Conservation (phyloP, 1,139 yeast species). For the Geotrichum aggregatum region DNA sequence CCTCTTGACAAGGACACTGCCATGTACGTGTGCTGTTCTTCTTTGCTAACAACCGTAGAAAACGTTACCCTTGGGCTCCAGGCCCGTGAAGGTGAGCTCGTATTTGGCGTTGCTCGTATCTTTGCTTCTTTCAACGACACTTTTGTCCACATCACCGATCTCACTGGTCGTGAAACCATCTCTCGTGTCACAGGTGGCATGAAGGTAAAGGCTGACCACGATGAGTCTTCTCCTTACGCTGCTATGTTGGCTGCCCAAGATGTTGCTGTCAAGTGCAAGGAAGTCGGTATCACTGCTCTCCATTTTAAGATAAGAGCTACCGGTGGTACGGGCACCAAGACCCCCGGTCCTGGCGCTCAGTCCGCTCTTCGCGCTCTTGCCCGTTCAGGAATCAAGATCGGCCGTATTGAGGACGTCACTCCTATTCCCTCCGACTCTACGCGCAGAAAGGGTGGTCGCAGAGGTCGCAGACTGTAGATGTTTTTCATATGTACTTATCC, state of each 20-base stretch:
- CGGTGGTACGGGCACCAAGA: constrained; percentile 99
- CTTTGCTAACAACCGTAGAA: constrained; percentile 38
- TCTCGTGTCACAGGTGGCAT: constrained; percentile 99
- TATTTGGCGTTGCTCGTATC: constrained; percentile 99
- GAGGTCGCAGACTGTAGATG: constrained; percentile 96
- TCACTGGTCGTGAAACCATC: constrained; percentile 99
- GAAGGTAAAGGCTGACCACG: constrained; percentile 99
- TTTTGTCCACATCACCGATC: constrained; percentile 98
- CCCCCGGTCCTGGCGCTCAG: constrained; percentile 99
- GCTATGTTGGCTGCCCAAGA: constrained; percentile 99
- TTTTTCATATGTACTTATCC: background rate
- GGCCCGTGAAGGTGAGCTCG: constrained; percentile 95
- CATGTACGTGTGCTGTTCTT: too few relatives aligned
- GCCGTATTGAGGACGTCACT: constrained; percentile 99
- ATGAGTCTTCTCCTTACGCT: constrained; percentile 99
- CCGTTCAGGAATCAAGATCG: constrained; percentile 99
- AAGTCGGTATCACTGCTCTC: constrained; percentile 99
- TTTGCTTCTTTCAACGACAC: constrained; percentile 99
- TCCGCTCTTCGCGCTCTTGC: constrained; percentile 99
- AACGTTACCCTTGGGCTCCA: constrained; percentile 76
- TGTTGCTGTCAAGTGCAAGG: constrained; percentile 98
- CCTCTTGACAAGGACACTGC: background rate
- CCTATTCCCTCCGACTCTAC: constrained; percentile 99
- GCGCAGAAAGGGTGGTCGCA: constrained; percentile 99
- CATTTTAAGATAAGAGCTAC: constrained; percentile 99